Evolutionary conservation across 2,329 filamentous ascomycete genomes (phyloP).

Genomic region (Colletotrichum lindemuthianum): DNA sequence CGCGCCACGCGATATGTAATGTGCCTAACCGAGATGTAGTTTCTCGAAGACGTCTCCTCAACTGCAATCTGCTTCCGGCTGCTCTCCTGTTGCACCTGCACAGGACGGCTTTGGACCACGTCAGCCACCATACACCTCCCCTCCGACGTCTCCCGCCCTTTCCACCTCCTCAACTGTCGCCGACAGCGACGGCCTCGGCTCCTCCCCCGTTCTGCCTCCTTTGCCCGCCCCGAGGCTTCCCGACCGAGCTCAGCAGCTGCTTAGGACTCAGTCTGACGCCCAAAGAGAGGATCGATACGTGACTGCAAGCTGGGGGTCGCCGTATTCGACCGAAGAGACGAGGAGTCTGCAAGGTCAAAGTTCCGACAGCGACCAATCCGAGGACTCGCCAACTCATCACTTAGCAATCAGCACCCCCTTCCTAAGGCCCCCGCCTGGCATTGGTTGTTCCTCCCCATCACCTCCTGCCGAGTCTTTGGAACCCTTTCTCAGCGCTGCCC

Average conservation of each 20-base stretch:
- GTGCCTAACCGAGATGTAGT: slow-evolving; percentile 43
- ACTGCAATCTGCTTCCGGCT: slow-evolving; percentile 54
- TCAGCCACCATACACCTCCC: slow-evolving; percentile 47
- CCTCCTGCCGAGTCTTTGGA: slow-evolving; percentile 44
- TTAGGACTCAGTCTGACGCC: slow-evolving; percentile 62
- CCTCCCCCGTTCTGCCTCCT: slow-evolving; percentile 67
- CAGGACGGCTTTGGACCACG: slow-evolving; percentile 62
- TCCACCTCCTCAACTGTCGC: slow-evolving; percentile 71
- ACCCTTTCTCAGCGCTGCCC: slow-evolving; percentile 60
- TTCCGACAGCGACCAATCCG: slow-evolving; percentile 67
- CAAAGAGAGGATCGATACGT: slow-evolving; percentile 58
- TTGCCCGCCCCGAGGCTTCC: slow-evolving; percentile 68
- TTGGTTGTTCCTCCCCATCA: slow-evolving; percentile 45
- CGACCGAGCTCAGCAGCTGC: slow-evolving; percentile 62
- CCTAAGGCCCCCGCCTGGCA: slow-evolving; percentile 64
- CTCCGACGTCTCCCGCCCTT: slow-evolving; percentile 66
- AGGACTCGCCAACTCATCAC: slow-evolving; percentile 69
- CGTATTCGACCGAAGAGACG: slow-evolving; percentile 76
- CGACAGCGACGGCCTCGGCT: slow-evolving; percentile 63
- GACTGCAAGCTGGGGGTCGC: slow-evolving; percentile 91
- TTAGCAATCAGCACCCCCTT: slow-evolving; percentile 72
- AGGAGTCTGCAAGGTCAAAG: slow-evolving; percentile 60
- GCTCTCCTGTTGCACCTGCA: slow-evolving; percentile 69
- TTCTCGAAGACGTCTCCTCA: slow-evolving; percentile 66
- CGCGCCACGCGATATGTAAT: not conserved